Conservation (phyloP, 805 yeast species). For the Barnettozyma botsteinii region DNA sequence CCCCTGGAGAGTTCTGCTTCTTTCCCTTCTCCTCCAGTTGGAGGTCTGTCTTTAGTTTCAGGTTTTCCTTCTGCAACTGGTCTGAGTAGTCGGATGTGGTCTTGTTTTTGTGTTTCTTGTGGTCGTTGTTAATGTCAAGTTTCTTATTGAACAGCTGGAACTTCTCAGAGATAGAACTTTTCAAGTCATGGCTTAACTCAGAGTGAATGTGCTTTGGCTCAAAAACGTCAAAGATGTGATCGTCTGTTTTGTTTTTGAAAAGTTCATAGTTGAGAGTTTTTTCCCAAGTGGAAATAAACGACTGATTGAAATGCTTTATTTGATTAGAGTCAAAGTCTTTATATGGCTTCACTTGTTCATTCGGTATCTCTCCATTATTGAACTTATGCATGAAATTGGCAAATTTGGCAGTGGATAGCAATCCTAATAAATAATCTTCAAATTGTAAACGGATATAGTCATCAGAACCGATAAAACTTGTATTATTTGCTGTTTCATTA, state of each 20-base stretch:
- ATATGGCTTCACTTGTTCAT: slow-evolving; percentile 21
- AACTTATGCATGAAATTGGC: slow-evolving; percentile 44
- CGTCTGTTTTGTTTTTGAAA: slow-evolving; percentile 56
- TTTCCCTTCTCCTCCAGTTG: not conserved
- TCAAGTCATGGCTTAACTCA: slow-evolving; percentile 13
- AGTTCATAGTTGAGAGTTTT: slow-evolving; percentile 47
- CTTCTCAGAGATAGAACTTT: slow-evolving; percentile 15
- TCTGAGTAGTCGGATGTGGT: not conserved
- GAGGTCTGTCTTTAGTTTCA: slow-evolving; percentile 1
- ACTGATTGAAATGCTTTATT: slow-evolving; percentile 35
- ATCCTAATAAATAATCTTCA: slow-evolving; percentile 81
- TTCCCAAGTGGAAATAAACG: slow-evolving; percentile 50
- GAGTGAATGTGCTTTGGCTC: slow-evolving; percentile 39
- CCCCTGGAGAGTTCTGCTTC: slow-evolving; percentile 1
- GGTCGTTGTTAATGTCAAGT: slow-evolving; percentile 18
- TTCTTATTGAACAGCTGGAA: slow-evolving; percentile 28
- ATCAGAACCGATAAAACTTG: slow-evolving; percentile 66
- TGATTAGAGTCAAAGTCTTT: slow-evolving; percentile 28
- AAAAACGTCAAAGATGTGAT: slow-evolving; percentile 60
- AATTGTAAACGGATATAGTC: slow-evolving; percentile 84
- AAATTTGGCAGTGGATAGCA: slow-evolving; percentile 68
- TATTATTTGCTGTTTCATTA: slow-evolving; percentile 31
- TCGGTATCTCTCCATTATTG: slow-evolving; percentile 31
- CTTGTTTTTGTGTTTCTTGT: not conserved
- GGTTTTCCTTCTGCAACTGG: slow-evolving; percentile 2